A percentile compares a stretch with the other conserved stretches of the same genome.
Evolutionary conservation across 495 filamentous ascomycete genomes (phyloP).

Genomic region (Durotheca rogersii): DNA sequence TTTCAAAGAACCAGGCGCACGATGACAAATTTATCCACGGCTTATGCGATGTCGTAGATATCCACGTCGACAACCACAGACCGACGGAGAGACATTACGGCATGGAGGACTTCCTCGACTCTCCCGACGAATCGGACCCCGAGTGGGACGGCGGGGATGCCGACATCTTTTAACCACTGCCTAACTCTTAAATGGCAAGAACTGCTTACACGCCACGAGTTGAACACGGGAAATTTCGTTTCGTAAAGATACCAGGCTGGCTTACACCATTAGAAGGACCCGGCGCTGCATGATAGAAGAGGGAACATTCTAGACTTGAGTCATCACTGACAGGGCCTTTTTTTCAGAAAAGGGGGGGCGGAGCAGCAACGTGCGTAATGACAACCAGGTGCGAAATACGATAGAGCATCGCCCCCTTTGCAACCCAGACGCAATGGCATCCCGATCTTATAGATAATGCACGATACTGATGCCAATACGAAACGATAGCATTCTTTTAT

Average conservation of each 20-base stretch:
- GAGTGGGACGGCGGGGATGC: conserved; percentile 70
- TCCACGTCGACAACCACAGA: conserved; percentile 80
- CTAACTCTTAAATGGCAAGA: neutral
- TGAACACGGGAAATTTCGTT: conserved; percentile 5
- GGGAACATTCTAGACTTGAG: conserved; percentile 9
- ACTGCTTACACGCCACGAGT: neutral
- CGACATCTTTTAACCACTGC: conserved; percentile 22
- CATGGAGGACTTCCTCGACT: conserved; percentile 81
- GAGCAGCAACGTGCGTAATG: no score
- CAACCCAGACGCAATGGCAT: no score
- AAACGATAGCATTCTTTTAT: no score
- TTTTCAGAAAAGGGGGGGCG: no score
- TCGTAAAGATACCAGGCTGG: conserved; percentile 4
- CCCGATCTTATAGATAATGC: no score
- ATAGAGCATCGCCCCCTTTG: no score
- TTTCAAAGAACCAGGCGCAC: conserved; percentile 1
- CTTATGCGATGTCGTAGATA: conserved; percentile 75
- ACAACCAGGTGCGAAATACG: no score
- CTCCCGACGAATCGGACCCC: conserved; percentile 61
- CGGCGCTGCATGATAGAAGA: conserved; percentile 1
- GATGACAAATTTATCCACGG: conserved; percentile 60
- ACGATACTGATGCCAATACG: no score
- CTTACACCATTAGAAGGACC: neutral
- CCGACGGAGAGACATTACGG: conserved; percentile 69
- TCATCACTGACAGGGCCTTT: conserved; percentile 26